Conservation (phyloP, 2,329 filamentous ascomycete species). For the Graphilbum sp. region DNA sequence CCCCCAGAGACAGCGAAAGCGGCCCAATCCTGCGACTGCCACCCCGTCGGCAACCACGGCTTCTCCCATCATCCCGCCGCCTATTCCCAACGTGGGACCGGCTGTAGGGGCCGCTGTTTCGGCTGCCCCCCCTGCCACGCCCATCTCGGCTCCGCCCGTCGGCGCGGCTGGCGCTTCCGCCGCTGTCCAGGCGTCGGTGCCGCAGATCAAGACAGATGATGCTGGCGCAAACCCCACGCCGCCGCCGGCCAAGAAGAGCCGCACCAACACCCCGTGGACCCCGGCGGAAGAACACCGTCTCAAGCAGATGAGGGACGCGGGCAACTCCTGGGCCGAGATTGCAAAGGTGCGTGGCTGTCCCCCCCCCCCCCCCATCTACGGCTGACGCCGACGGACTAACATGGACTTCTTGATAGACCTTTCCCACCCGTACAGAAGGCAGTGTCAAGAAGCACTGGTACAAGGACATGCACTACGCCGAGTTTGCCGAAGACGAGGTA, state of each 20-base stretch:
- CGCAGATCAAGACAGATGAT: constrained; percentile 13
- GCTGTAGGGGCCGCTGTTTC: constrained; percentile 11
- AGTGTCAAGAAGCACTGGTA: constrained; percentile 99
- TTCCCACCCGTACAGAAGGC: constrained; percentile 83
- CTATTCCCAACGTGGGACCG: constrained; percentile 10
- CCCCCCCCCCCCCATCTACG: too few species aligned
- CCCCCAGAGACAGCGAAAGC: constrained; percentile 22
- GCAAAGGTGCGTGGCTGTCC: constrained; percentile 55
- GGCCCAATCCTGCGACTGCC: constrained; percentile 17
- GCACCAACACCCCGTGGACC: constrained; percentile 98
- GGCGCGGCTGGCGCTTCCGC: constrained; percentile 8
- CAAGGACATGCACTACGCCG: constrained; percentile 99
- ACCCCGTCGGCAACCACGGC: constrained; percentile 10
- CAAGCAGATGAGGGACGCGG: constrained; percentile 86
- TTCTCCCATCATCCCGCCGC: constrained; percentile 9
- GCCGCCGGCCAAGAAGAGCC: constrained; percentile 69
- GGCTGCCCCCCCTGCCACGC: constrained; percentile 20
- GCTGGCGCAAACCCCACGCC: constrained; percentile 19
- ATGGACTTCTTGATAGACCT: constrained; percentile 41
- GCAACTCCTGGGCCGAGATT: constrained; percentile 94
- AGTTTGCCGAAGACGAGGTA: constrained; percentile 96
- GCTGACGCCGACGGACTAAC: not conserved
- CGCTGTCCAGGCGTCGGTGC: not conserved
- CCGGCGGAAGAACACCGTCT: constrained; percentile 82
- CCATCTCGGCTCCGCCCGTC: constrained; percentile 6